phyloP scores from a whole-genome alignment of 1,139 yeast genomes.

The Zygoascus hellenicus region DNA sequence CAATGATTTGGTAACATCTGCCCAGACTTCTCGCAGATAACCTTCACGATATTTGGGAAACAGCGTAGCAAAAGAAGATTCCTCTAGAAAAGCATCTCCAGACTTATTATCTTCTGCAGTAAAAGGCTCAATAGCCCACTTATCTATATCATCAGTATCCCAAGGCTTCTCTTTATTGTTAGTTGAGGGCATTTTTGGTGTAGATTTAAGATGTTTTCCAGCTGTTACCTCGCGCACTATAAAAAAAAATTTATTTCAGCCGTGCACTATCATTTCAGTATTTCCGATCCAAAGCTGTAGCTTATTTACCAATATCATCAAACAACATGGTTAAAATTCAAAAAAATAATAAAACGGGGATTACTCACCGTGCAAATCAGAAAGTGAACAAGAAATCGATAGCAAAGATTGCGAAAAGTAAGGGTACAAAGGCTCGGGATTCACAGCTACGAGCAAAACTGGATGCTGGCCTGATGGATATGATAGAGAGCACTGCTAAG shows the following conservation, averaged over 20 bases:
- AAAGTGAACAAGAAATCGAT: not conserved
- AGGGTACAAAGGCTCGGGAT: conserved; percentile 14
- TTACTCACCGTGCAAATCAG: conserved; percentile 10
- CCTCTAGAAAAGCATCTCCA: conserved; percentile 87
- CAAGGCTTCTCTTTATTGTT: conserved; percentile 95
- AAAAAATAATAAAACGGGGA: conserved; percentile 10
- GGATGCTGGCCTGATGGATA: conserved; percentile 15
- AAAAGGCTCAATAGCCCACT: conserved; percentile 88
- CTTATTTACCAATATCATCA: not conserved
- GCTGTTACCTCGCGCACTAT: not conserved
- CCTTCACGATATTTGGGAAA: conserved; percentile 96
- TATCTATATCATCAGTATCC: conserved; percentile 94
- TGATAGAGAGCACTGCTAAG: conserved; percentile 3
- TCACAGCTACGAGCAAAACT: conserved; percentile 13
- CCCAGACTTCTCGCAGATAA: conserved; percentile 86
- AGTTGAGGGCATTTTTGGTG: conserved; percentile 67
- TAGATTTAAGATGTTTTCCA: not conserved
- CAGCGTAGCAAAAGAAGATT: conserved; percentile 86
- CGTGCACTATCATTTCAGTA: not conserved
- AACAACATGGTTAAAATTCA: conserved; percentile 4
- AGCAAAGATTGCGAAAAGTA: conserved; percentile 5
- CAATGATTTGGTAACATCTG: conserved; percentile 78
- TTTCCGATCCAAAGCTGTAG: not conserved
- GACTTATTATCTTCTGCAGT: conserved; percentile 82
- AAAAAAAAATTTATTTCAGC: conserved; percentile 9